These are phyloP conservation scores for Solanum pimpinellifolium DNA, from an alignment of 257 asterid genomes.

Conservation along the genomic window DNA sequence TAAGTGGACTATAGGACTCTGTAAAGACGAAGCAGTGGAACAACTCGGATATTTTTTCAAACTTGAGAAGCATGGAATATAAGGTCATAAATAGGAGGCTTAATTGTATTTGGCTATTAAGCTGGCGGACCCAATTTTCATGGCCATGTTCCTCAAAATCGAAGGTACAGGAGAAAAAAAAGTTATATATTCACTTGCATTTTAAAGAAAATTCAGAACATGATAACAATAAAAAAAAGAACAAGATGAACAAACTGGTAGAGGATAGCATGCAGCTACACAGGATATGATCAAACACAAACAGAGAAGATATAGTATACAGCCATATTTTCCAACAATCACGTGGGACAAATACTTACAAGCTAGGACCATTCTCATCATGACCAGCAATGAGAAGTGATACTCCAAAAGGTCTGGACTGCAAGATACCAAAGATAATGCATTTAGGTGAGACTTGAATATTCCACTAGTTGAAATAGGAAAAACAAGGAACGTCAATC, in stretches of 20 bases:
- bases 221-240: not conserved
- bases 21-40: not conserved
- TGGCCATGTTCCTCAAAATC: not conserved
- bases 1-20: not conserved
- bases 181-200: not conserved
- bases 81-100: not conserved
- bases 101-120: not conserved
- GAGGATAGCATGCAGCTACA: not conserved
- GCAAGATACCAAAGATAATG: slow-evolving; percentile 14
- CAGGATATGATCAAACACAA: not conserved
- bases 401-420: slow-evolving; percentile 97
- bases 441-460: not conserved
- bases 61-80: not conserved
- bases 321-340: not conserved
- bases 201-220: not conserved
- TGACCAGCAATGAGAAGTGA: slow-evolving; percentile 94
- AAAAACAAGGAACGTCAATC: not conserved
- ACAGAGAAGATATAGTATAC: not conserved
- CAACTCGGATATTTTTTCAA: not conserved
- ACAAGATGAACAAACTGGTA: not conserved
- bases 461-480: not conserved
- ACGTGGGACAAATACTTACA: slow-evolving; percentile 33
- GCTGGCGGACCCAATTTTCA: not conserved
- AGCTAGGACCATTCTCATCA: slow-evolving; percentile 88
- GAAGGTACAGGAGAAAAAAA: not conserved